Conservation (phyloP, 2,329 filamentous ascomycete genomes). For the Septoria linicola region DNA sequence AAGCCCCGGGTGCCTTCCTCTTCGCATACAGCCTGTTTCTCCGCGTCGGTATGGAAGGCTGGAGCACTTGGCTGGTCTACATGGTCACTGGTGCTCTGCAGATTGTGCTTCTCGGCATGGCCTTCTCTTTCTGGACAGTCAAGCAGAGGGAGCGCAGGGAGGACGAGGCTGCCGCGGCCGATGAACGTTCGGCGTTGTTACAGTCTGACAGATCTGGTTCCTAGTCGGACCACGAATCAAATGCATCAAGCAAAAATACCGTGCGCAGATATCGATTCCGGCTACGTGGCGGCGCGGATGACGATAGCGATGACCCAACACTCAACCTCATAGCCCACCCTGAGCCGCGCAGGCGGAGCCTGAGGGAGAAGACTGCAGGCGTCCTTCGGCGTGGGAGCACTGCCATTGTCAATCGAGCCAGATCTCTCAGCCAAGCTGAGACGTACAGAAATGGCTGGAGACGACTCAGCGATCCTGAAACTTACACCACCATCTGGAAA, state of each 20-base stretch:
- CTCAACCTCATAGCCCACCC: not conserved
- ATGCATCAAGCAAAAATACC: too few species aligned
- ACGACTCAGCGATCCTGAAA: conserved; percentile 4
- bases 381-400: not conserved
- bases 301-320: not conserved
- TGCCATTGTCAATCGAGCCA: not conserved
- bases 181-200: too few species aligned
- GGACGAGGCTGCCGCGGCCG: too few species aligned
- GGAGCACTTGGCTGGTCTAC: conserved; percentile 95
- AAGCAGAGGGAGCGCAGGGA: too few species aligned
- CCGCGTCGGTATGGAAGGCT: conserved; percentile 76
- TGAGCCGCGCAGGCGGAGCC: not conserved
- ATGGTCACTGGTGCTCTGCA: conserved; percentile 84
- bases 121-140: conserved; percentile 47
- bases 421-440: not conserved
- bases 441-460: conserved; percentile 3
- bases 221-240: too few species aligned
- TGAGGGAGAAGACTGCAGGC: not conserved
- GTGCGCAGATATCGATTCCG: too few species aligned
- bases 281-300: conserved; percentile 1
- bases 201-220: too few species aligned
- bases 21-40: conserved; percentile 75
- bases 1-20: conserved; percentile 87
- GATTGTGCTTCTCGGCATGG: conserved; percentile 76
- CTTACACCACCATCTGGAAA: not conserved